Conservation (phyloP, 1,284 basidiomycete species). For the Microbotryomycetes sp. region DNA sequence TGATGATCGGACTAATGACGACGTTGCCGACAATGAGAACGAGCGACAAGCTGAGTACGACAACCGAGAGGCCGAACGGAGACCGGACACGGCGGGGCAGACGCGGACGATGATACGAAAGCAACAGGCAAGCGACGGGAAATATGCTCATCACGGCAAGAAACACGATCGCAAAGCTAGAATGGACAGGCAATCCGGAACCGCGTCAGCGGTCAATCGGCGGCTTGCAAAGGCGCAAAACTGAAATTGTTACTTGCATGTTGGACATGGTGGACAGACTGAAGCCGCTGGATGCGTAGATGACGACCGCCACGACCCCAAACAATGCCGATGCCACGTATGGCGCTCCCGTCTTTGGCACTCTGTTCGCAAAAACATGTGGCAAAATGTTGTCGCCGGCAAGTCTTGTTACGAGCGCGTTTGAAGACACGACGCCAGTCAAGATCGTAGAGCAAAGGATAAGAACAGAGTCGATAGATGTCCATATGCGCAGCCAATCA, state of each 20-base stretch:
- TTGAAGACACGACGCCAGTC: constrained; percentile 42
- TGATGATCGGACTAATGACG: constrained; percentile 51
- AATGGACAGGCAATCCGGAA: no score
- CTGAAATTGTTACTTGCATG: no score
- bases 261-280: constrained; percentile 50
- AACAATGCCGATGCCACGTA: constrained; percentile 53
- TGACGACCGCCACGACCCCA: constrained; percentile 47
- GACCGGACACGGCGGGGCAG: constrained; percentile 48
- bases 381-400: constrained; percentile 53
- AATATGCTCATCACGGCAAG: constrained; percentile 58
- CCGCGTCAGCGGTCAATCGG: no score
- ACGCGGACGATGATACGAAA: constrained; percentile 58
- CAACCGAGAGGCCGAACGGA: constrained; percentile 43
- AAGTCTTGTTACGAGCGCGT: constrained; percentile 1
- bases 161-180: constrained; percentile 48
- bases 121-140: constrained; percentile 53
- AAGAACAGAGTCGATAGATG: constrained; percentile 57
- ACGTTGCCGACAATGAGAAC: constrained; percentile 56
- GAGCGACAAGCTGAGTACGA: constrained; percentile 47
- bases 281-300: constrained; percentile 56
- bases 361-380: constrained; percentile 46
- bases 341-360: constrained; percentile 52
- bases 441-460: constrained; percentile 63
- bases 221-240: no score
- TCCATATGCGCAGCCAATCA: constrained; percentile 54